Conservation (phyloP, 2,329 filamentous ascomycete species). For the Nigrograna mackinnonii region DNA sequence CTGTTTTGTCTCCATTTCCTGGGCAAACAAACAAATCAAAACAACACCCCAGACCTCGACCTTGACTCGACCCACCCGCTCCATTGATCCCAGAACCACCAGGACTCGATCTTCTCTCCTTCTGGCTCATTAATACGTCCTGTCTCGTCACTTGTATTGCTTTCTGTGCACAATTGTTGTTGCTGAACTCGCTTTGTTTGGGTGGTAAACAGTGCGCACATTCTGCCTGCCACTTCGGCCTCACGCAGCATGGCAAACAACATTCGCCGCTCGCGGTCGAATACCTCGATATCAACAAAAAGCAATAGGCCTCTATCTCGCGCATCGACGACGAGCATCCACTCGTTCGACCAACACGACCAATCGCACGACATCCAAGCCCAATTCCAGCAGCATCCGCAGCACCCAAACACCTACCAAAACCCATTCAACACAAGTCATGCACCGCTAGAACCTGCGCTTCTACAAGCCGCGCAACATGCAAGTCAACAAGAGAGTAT, state of each 20-base stretch:
- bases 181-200: conserved; percentile 25
- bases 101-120: too few relatives aligned
- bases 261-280: conserved; percentile 49
- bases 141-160: conserved; percentile 1
- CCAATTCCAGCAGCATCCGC: conserved; percentile 21
- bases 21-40: conserved; percentile 16
- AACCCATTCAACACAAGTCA: conserved; percentile 26
- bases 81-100: too few relatives aligned
- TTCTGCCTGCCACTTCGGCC: conserved; percentile 9
- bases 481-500: conserved; percentile 38
- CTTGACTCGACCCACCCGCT: not conserved
- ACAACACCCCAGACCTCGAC: not conserved
- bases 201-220: conserved; percentile 35
- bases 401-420: conserved; percentile 19
- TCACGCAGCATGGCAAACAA: conserved; percentile 36
- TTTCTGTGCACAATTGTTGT: conserved; percentile 13
- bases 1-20: not conserved
- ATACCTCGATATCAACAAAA: conserved; percentile 48
- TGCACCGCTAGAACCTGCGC: conserved; percentile 31
- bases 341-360: conserved; percentile 37
- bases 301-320: conserved; percentile 51
- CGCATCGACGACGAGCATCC: conserved; percentile 53
- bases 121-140: not conserved
- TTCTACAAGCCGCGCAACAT: conserved; percentile 41
- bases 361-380: conserved; percentile 29